phyloP scores from a whole-genome alignment of 2,329 filamentous ascomycete species.

The Daldinia sp. region DNA sequence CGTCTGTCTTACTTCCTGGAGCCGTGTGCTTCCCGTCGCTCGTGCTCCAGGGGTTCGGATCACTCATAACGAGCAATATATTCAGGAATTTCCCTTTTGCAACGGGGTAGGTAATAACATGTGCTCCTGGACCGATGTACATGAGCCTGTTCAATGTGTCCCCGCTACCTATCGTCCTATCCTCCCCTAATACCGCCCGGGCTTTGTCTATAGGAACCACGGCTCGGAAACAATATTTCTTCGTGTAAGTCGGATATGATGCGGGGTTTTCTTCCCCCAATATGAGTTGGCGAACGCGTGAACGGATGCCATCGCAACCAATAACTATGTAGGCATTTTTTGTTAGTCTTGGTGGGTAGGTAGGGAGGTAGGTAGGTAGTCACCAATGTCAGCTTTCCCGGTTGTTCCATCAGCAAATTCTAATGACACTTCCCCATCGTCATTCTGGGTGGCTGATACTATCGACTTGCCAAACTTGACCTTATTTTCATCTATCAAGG shows the following conservation, averaged over 20 bases:
- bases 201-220: constrained; percentile 70
- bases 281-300: constrained; percentile 63
- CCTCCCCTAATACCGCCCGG: constrained; percentile 59
- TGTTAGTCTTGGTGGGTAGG: no score
- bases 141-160: constrained; percentile 64
- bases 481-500: constrained; percentile 46
- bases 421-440: constrained; percentile 45
- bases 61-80: constrained; percentile 61
- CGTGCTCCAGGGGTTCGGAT: constrained; percentile 54
- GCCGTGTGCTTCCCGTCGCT: constrained; percentile 50
- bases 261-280: constrained; percentile 61
- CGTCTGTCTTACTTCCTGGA: constrained; percentile 56
- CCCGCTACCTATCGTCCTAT: constrained; percentile 60
- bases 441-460: constrained; percentile 47
- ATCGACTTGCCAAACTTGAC: constrained; percentile 54
- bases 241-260: constrained; percentile 62
- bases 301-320: constrained; percentile 75
- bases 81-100: constrained; percentile 69
- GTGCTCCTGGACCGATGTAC: constrained; percentile 68
- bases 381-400: constrained; percentile 52
- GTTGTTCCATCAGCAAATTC: constrained; percentile 51
- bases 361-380: constrained; percentile 15
- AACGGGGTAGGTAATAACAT: constrained; percentile 72
- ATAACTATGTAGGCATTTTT: constrained; percentile 60
- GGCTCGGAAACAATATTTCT: constrained; percentile 72